These are phyloP conservation scores for Microcyclospora tardicrescens DNA, from an alignment of 2,329 filamentous ascomycete species.

Conservation along the genomic window DNA sequence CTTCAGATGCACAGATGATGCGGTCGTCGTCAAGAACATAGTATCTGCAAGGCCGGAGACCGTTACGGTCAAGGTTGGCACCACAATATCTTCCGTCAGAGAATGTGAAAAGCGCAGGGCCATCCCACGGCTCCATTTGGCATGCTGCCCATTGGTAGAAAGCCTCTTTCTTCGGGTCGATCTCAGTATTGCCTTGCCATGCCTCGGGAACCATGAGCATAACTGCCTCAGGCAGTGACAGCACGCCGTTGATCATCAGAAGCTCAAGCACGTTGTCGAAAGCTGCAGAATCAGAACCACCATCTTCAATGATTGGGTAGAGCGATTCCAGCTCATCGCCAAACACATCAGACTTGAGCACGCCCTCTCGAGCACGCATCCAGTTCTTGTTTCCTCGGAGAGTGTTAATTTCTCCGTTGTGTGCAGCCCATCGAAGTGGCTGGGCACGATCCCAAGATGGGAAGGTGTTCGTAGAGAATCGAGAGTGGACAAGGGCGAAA, in stretches of 20 bases:
- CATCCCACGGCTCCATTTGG: slow-evolving; percentile 98
- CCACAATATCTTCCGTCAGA: slow-evolving; percentile 93
- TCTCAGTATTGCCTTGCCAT: slow-evolving; percentile 84
- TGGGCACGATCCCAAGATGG: slow-evolving; percentile 97
- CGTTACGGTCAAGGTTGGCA: slow-evolving; percentile 92
- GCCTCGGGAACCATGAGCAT: slow-evolving; percentile 99
- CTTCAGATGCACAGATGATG: slow-evolving; percentile 93
- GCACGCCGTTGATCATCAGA: slow-evolving; percentile 85
- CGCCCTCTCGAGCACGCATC: slow-evolving; percentile 94
- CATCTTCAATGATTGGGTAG: slow-evolving; percentile 92
- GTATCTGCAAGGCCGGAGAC: slow-evolving; percentile 87
- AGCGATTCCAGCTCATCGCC: slow-evolving; percentile 81
- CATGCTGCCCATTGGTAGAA: slow-evolving; percentile 99
- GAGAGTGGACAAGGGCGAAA: slow-evolving; percentile 91
- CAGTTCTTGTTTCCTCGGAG: slow-evolving; percentile 97
- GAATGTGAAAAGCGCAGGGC: slow-evolving; percentile 91
- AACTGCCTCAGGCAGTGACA: slow-evolving; percentile 87
- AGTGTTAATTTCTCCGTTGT: slow-evolving; percentile 98
- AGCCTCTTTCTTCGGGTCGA: slow-evolving; percentile 90
- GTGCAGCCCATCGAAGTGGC: slow-evolving; percentile 88
- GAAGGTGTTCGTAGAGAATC: slow-evolving; percentile 97
- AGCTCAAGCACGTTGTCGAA: slow-evolving; percentile 96
- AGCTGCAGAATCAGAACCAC: slow-evolving; percentile 89
- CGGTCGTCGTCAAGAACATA: slow-evolving; percentile 94
- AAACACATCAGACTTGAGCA: slow-evolving; percentile 86